Conservation (phyloP, 352 stramenopile species). For the Phytophthora sansomeana region DNA sequence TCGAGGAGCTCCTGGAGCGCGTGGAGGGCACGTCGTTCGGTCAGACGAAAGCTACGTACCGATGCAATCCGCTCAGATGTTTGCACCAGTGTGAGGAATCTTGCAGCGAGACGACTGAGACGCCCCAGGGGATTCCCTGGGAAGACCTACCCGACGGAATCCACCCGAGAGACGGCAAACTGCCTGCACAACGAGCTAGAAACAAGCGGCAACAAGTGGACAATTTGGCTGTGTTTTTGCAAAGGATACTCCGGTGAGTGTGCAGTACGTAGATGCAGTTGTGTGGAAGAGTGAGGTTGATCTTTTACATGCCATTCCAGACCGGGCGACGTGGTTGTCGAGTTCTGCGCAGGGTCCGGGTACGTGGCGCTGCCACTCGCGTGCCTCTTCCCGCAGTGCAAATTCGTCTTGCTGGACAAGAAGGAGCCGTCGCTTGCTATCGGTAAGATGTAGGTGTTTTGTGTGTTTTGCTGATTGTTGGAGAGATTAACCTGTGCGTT, state of each 20-base stretch:
- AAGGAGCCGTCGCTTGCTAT: conserved; percentile 82
- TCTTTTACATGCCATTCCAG: conserved; percentile 30
- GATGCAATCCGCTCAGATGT: conserved; percentile 69
- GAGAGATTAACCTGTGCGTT: not conserved
- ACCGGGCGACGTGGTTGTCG: conserved; percentile 76
- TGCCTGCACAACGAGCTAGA: conserved; percentile 54
- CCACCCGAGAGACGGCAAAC: conserved; percentile 73
- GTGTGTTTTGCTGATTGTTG: not conserved
- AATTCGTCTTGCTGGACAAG: conserved; percentile 82
- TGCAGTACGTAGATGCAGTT: not conserved
- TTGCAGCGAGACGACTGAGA: not conserved
- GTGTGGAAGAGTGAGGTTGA: conserved; percentile 10
- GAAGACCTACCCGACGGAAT: conserved; percentile 64
- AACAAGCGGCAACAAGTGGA: conserved; percentile 86
- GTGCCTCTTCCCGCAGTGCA: conserved; percentile 76
- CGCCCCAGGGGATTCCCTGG: conserved; percentile 63
- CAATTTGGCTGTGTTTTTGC: conserved; percentile 79
- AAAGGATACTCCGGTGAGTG: conserved; percentile 60
- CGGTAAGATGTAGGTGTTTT: conserved; percentile 44
- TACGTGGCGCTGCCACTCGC: conserved; percentile 82
- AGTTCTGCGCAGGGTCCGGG: conserved; percentile 84
- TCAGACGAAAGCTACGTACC: conserved; percentile 45
- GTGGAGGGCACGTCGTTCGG: conserved; percentile 58
- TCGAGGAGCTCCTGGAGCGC: conserved; percentile 71
- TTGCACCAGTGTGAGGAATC: conserved; percentile 25